These are phyloP conservation scores for Aspergillus sp. DNA, from an alignment of 2,329 filamentous ascomycete genomes.

Conservation along the genomic window DNA sequence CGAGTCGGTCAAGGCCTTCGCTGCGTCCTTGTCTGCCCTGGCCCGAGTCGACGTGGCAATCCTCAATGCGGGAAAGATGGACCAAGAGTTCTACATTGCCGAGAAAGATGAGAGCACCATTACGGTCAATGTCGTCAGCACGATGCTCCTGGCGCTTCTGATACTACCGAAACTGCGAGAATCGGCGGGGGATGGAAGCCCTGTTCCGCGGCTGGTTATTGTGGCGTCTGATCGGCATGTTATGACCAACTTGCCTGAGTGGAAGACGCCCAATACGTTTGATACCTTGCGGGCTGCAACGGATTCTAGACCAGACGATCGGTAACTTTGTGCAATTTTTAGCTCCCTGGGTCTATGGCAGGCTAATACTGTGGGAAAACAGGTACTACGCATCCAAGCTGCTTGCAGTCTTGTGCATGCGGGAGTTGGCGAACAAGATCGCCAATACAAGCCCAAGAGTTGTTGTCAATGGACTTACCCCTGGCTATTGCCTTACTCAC, in stretches of 20 bases:
- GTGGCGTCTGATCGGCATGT: slow-evolving; percentile 47
- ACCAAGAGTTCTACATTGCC: slow-evolving; percentile 27
- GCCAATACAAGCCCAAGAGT: neutral
- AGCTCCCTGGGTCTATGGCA: neutral
- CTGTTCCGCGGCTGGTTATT: slow-evolving; percentile 34
- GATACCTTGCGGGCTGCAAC: slow-evolving; percentile 29
- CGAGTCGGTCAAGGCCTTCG: neutral
- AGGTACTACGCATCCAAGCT: neutral
- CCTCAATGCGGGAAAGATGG: slow-evolving; percentile 9
- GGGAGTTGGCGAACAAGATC: neutral
- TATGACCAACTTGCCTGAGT: slow-evolving; percentile 38
- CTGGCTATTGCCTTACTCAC: neutral
- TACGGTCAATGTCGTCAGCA: slow-evolving; percentile 56
- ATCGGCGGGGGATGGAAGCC: slow-evolving; percentile 10
- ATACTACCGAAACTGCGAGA: slow-evolving; percentile 51
- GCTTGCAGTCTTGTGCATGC: neutral
- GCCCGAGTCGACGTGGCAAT: neutral
- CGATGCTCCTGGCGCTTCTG: slow-evolving; percentile 51
- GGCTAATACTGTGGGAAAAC: neutral
- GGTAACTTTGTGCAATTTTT: neutral
- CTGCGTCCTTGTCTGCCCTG: neutral
- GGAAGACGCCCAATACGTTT: slow-evolving; percentile 37
- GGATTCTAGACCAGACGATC: neutral
- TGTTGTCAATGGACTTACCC: neutral
- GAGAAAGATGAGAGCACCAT: slow-evolving; percentile 53